Evolutionary conservation across 257 asterid genomes (phyloP).

Genomic region (Plantago major): DNA sequence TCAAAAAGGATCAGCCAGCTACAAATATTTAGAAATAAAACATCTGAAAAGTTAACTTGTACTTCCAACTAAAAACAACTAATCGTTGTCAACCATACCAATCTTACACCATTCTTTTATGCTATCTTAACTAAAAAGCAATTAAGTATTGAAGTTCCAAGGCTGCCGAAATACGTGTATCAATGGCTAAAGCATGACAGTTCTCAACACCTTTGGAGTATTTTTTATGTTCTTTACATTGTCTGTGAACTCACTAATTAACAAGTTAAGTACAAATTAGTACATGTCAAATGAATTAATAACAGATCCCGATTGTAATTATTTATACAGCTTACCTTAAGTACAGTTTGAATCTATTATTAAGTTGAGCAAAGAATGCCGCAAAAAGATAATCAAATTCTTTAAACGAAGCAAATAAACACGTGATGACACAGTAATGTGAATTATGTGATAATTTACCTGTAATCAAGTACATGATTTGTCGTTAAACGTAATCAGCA

Average conservation of each 20-base stretch:
- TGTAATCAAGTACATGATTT: constrained; percentile 9
- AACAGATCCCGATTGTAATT: constrained; percentile 58
- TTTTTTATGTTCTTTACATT: neutral
- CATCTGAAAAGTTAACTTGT: constrained; percentile 37
- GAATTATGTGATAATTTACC: neutral
- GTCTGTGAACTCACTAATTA: neutral
- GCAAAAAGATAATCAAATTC: constrained; percentile 12
- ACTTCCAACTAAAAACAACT: constrained; percentile 28
- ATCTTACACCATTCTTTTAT: constrained; percentile 8
- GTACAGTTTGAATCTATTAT: constrained; percentile 14
- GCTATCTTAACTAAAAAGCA: constrained; percentile 2
- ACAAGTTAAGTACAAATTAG: constrained; percentile 18
- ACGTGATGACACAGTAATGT: constrained; percentile 18
- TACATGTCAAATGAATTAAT: constrained; percentile 19
- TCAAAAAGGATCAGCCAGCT: constrained; percentile 21
- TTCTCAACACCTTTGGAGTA: constrained; percentile 13
- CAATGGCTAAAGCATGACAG: constrained; percentile 21
- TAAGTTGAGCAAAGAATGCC: constrained; percentile 8
- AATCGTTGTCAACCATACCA: constrained; percentile 15
- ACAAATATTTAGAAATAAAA: constrained; percentile 11
- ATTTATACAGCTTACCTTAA: neutral
- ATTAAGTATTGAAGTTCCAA: constrained; percentile 1
- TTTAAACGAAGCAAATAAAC: constrained; percentile 19
- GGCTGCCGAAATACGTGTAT: constrained; percentile 18
- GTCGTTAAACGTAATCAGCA: neutral